Conservation (phyloP, 2,329 filamentous ascomycete genomes). For the Pseudogymnoascus sp. region DNA sequence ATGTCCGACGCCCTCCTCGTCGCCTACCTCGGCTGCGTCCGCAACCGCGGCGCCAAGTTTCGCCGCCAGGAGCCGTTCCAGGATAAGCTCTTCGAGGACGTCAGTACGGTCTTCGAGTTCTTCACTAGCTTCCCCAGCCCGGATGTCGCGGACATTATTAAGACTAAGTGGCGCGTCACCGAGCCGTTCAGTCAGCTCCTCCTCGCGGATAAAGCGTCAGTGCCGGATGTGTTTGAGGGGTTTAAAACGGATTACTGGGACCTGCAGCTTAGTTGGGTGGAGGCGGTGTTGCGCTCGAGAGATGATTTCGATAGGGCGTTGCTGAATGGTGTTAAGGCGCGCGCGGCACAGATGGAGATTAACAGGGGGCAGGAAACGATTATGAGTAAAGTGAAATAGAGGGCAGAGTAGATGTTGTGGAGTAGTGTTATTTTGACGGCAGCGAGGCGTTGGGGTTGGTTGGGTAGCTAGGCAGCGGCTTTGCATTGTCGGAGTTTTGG, state of each 20-base stretch:
- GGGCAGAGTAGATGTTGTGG: not conserved
- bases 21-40: slow-evolving; percentile 72
- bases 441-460: slow-evolving; percentile 5
- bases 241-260: slow-evolving; percentile 92
- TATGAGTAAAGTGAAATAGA: slow-evolving; percentile 80
- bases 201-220: slow-evolving; percentile 60
- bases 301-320: slow-evolving; percentile 92
- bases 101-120: slow-evolving; percentile 82
- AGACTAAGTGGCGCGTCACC: slow-evolving; percentile 85
- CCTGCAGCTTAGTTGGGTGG: slow-evolving; percentile 89
- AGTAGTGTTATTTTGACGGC: not conserved
- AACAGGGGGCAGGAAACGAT: slow-evolving; percentile 81
- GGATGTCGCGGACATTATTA: slow-evolving; percentile 65
- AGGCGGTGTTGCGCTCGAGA: slow-evolving; percentile 73
- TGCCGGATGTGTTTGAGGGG: slow-evolving; percentile 69
- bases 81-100: slow-evolving; percentile 89
- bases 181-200: slow-evolving; percentile 75
- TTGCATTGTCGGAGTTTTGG: not conserved
- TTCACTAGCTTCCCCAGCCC: slow-evolving; percentile 60
- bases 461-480: not conserved
- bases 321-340: slow-evolving; percentile 78
- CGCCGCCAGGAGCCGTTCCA: slow-evolving; percentile 77
- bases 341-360: slow-evolving; percentile 77
- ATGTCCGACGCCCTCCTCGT: slow-evolving; percentile 85
- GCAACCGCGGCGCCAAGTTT: slow-evolving; percentile 87